Conservation (phyloP, 768 basidiomycete species). For the Wakefieldia striispora region DNA sequence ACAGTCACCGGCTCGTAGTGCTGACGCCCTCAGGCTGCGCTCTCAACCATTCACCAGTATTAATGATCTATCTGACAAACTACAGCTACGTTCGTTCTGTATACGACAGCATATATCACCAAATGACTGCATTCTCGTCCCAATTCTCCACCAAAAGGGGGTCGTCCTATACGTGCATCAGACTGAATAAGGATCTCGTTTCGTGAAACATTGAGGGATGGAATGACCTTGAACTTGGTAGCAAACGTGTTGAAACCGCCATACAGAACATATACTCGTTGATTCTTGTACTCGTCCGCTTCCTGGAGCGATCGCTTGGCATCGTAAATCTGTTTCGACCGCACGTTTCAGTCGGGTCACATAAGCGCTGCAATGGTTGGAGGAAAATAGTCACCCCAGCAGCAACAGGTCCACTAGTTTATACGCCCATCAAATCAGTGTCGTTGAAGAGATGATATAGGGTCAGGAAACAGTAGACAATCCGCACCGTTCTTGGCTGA, state of each 20-base stretch:
- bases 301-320: constrained; percentile 51
- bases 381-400: constrained; percentile 51
- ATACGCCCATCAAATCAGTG: constrained; percentile 7
- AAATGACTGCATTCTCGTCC: constrained; percentile 52
- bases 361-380: neutral
- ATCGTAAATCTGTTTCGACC: constrained; percentile 55
- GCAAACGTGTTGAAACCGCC: constrained; percentile 78
- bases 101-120: constrained; percentile 38
- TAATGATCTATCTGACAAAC: neutral
- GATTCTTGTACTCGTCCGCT: constrained; percentile 41
- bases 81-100: neutral
- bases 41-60: no score
- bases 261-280: constrained; percentile 63
- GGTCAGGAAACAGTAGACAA: neutral
- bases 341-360: constrained; percentile 1
- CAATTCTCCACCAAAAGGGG: constrained; percentile 73
- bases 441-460: neutral
- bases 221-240: constrained; percentile 56
- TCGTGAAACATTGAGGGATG: no score
- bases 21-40: no score
- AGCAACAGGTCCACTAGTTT: constrained; percentile 81
- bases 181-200: constrained; percentile 3
- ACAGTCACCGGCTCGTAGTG: no score
- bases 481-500: constrained; percentile 73
- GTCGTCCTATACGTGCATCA: constrained; percentile 52